phyloP scores from a whole-genome alignment of 257 asterid species.

The Capsicum pubescens region DNA sequence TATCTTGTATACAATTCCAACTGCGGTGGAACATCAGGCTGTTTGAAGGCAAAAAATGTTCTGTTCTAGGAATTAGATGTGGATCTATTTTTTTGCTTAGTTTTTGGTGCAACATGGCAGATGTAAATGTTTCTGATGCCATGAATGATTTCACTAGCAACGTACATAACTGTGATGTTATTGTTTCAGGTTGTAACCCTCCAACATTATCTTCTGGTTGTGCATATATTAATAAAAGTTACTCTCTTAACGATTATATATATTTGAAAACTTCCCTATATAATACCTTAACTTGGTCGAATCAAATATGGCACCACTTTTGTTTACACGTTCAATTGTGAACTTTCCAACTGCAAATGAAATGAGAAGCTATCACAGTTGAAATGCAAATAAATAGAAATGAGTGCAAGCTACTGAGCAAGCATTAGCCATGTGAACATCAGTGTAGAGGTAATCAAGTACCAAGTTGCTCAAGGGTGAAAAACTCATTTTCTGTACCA shows the following conservation, averaged over 20 bases:
- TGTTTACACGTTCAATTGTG: conserved; percentile 92
- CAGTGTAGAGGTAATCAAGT: conserved; percentile 39
- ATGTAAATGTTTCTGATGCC: not conserved
- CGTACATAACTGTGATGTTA: not conserved
- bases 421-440: conserved; percentile 26
- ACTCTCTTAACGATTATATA: not conserved
- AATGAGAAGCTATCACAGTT: conserved; percentile 34
- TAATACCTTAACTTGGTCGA: conserved; percentile 82
- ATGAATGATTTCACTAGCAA: not conserved
- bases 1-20: not conserved
- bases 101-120: not conserved
- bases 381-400: conserved; percentile 18
- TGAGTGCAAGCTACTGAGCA: not conserved
- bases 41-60: not conserved
- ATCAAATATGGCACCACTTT: conserved; percentile 91
- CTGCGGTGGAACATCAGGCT: not conserved
- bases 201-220: not conserved
- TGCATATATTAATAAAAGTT: conserved; percentile 1
- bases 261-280: not conserved
- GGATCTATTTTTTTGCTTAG: not conserved
- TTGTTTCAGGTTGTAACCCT: conserved; percentile 14
- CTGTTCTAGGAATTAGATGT: not conserved
- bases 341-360: conserved; percentile 73
- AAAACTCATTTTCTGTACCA: conserved; percentile 93
- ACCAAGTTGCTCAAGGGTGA: conserved; percentile 86